Base-by-base conservation (phyloP, 371 early-diverging fungal species). In the Apophysomyces sp. region DNA sequence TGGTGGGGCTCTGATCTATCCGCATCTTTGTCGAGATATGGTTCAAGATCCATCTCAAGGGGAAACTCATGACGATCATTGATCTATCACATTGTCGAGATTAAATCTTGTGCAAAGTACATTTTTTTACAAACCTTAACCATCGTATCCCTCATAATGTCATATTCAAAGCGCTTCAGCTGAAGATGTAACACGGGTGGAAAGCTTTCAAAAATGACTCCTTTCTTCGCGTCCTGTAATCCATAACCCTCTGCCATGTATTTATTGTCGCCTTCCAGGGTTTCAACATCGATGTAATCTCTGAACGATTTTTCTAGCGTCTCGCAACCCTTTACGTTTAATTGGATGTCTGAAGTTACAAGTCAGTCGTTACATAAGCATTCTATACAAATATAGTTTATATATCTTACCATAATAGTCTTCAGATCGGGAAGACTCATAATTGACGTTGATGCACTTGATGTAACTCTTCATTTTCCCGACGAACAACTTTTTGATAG, bases 41-140 rank as follows among this genome's bases (percentile, higher is more conserved):
- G 87, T n/a, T 86, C 89, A 52, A 99, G 77, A 63, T 98, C 95
- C 55, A 99, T 88, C 54, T 86, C 83, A n/a, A 83, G 74, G 12
- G 98, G 97, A 76, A 94, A 99, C 70, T 97, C 98, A 73, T 94
- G 93, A n/a, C 98, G 90, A 75, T 98, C 98, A 82, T 99, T 99
- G 76, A 97, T 94, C 89, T 89, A 61, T 24, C 12, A 65, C n/a
- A 1, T 4, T 8, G 41, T 34, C 28, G 2, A n/a, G 21, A 28
- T 11, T 40, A 21, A 30, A 15, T 0, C 13, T 1, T 28, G 15
- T 31, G 4, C 32, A 36, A 53, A 37, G 60, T 13, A 49, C 4
- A 34, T 5, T 12, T 28, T 8, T 12, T 15, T 37, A n/a, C 27
- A 30, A 78, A 90, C 89, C 78, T 98, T 98, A 66, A 97, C 93